Evolutionary conservation across 768 basidiomycete species (phyloP).

Genomic region (Podaxis sp.): DNA sequence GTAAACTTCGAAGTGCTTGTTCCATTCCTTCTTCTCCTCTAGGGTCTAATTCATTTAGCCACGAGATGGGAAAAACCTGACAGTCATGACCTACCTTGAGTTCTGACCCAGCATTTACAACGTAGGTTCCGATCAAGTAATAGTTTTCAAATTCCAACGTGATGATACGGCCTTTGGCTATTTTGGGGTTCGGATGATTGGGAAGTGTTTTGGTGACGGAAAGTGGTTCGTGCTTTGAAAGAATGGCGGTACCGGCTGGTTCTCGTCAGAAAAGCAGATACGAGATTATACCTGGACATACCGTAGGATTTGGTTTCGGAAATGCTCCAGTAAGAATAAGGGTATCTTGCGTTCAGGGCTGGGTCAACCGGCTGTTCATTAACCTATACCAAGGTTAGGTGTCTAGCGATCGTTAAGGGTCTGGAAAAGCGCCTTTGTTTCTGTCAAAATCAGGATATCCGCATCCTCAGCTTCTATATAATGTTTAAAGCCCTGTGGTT

Average conservation of each 20-base stretch:
- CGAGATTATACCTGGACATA: slow-evolving; percentile 26
- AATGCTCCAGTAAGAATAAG: slow-evolving; percentile 75
- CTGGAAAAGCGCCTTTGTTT: slow-evolving; percentile 64
- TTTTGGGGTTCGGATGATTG: slow-evolving; percentile 62
- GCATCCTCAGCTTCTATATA: slow-evolving; percentile 88
- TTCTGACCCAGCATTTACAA: slow-evolving; percentile 76
- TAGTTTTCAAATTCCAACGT: slow-evolving; percentile 75
- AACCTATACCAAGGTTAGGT: slow-evolving; percentile 42
- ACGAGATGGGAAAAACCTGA: not conserved
- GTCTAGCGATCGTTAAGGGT: not conserved
- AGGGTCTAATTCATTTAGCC: slow-evolving; percentile 54
- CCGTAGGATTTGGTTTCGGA: slow-evolving; percentile 79
- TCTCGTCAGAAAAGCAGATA: not conserved
- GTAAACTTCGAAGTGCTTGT: slow-evolving; percentile 70
- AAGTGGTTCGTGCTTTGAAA: slow-evolving; percentile 75
- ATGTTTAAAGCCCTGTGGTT: slow-evolving; percentile 65
- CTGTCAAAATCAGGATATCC: slow-evolving; percentile 80
- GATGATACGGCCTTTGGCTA: slow-evolving; percentile 74
- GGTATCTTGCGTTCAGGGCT: slow-evolving; percentile 53
- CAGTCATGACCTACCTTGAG: slow-evolving; percentile 55
- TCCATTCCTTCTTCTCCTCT: slow-evolving; percentile 77
- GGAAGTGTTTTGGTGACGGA: slow-evolving; percentile 67
- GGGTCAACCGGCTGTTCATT: slow-evolving; percentile 68
- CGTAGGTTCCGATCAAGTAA: slow-evolving; percentile 79
- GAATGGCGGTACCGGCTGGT: slow-evolving; percentile 75